A percentile compares a stretch with the other conserved stretches of the same genome.
Evolutionary conservation across 129 eudicot genomes (phyloP).

Genomic region (Tagetes erecta): DNA sequence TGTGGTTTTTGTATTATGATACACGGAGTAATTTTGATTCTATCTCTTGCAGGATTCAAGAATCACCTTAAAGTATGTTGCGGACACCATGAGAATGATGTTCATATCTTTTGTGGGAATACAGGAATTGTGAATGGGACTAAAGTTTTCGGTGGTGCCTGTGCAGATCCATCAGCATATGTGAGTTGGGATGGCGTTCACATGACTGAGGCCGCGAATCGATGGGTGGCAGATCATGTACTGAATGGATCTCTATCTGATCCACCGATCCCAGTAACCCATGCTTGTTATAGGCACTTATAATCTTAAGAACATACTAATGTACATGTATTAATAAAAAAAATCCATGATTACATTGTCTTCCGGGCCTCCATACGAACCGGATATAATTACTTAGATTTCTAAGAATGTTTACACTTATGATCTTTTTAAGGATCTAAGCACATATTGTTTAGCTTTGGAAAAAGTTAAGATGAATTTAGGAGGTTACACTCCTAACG

Average conservation of each 20-base stretch:
- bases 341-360: neutral
- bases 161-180: slow-evolving; percentile 40
- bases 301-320: neutral
- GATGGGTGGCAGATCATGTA: slow-evolving; percentile 52
- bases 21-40: neutral
- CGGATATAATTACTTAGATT: no score
- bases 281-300: slow-evolving; percentile 2
- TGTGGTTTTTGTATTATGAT: neutral
- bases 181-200: slow-evolving; percentile 72
- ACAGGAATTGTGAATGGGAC: slow-evolving; percentile 46
- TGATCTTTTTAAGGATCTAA: no score
- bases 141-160: slow-evolving; percentile 42
- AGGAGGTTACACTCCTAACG: no score
- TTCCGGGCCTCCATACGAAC: neutral
- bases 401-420: no score
- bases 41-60: slow-evolving; percentile 49
- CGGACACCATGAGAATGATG: slow-evolving; percentile 39
- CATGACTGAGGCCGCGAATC: slow-evolving; percentile 65
- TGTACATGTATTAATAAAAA: neutral
- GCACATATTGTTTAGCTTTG: no score
- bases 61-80: slow-evolving; percentile 63
- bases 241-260: neutral
- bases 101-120: slow-evolving; percentile 52
- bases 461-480: no score
- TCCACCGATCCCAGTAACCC: slow-evolving; percentile 8